Evolutionary conservation across 352 stramenopile species (phyloP).

Genomic region (Elongisporangium prolatum): DNA sequence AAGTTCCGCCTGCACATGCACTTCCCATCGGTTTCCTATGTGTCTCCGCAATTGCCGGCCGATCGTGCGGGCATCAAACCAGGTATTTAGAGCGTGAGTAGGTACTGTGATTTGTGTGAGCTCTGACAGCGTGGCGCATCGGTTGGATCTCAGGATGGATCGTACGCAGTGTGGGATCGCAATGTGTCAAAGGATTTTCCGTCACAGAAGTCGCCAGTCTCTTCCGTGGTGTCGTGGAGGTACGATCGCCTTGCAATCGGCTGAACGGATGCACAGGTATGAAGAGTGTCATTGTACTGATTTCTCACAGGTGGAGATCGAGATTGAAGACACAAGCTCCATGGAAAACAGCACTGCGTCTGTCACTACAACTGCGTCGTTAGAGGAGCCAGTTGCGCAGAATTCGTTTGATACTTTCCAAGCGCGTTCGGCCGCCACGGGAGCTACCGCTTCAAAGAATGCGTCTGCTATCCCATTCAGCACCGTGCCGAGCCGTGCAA

Average conservation of each 20-base stretch:
- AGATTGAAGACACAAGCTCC: neutral
- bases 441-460: neutral
- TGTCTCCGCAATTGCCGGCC: conserved; percentile 52
- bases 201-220: conserved; percentile 36
- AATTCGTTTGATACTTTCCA: neutral
- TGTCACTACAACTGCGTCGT: neutral
- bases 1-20: conserved; percentile 8
- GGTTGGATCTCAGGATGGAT: conserved; percentile 26
- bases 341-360: neutral
- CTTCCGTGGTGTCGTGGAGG: conserved; percentile 12
- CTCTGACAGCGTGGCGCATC: conserved; percentile 1
- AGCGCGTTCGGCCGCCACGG: neutral
- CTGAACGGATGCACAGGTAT: neutral
- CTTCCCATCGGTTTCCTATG: conserved; percentile 46
- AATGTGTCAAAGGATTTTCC: conserved; percentile 19
- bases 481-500: neutral
- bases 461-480: neutral
- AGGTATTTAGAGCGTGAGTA: conserved; percentile 18
- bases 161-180: conserved; percentile 32
- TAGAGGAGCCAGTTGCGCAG: neutral
- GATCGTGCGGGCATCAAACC: conserved; percentile 42
- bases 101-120: neutral
- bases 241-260: neutral
- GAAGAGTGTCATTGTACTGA: neutral
- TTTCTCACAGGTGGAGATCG: neutral